Evolutionary conservation across 1,284 basidiomycete genomes (phyloP), one percentile per base, ranked within the genome.

Genomic region (Cryptococcus sp.): DNA sequence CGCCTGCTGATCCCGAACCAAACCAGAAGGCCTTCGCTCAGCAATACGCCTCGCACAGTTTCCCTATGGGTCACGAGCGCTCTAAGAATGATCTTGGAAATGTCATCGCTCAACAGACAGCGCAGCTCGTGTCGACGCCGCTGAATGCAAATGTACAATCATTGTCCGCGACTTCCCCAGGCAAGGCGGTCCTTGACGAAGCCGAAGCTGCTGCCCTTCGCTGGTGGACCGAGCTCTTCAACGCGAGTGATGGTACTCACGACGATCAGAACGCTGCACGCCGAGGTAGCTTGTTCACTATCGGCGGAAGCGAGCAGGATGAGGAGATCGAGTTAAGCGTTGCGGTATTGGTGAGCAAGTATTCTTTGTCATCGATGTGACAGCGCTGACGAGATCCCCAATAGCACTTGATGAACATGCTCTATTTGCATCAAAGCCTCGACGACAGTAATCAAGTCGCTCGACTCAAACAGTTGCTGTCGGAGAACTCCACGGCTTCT

Each of bases 321-420:
- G 73, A 75, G 39, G 76, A 78, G 53, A 64, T 73, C 23, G 73
- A 74, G 46, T 52, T 74, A 5, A 72, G 64, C 35, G 72, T 74
- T 5, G 70, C 76, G 3, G 67, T 75, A 11, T 57, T 78, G 58
- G 73, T 72, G 41, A 60, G 70, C 60, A 13, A 35, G 31, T 35
- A 35, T 35, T 35, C 31, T 8, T 35, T 10, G 3, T 10, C 8
- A 35, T 13, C 31, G 31, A 35, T 8, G 7, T 35, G 31, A 35
- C 31, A 35, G 31, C 31, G 31, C 10, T 35, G 31, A 35, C 31
- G 31, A 10, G 31, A 8, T 5, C 8, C 8, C 2, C 31, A 13
- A 35, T 10, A 96, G 90, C 93, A 94, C 88, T 80, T 96, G 19
- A 87, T 90, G 7, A 88, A 91, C 4, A 83, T 96, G 31, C 91